Conservation (phyloP, 345 rosid genomes). For the Atalantia buxifolia region DNA sequence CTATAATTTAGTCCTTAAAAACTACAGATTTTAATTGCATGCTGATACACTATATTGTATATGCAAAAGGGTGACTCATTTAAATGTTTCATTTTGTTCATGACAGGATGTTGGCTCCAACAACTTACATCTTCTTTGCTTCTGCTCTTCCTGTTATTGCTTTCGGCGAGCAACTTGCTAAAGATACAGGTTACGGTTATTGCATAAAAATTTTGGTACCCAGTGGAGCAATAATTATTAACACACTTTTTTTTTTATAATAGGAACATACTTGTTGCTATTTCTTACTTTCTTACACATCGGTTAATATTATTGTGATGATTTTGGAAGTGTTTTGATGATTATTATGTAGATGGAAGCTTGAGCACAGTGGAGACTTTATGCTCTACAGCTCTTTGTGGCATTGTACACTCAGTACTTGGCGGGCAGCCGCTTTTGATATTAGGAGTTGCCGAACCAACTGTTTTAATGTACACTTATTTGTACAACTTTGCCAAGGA, state of each 20-base stretch:
- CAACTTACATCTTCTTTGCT: constrained; percentile 76
- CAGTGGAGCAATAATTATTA: too few species aligned
- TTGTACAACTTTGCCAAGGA: constrained; percentile 68
- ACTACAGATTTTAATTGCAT: not conserved
- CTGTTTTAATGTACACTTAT: constrained; percentile 74
- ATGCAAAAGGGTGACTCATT: not conserved
- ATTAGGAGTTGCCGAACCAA: constrained; percentile 88
- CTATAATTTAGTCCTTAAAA: not conserved
- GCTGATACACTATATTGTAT: not conserved
- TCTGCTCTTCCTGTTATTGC: constrained; percentile 87
- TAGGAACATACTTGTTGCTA: too few species aligned
- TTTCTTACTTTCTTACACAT: too few species aligned
- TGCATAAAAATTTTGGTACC: not conserved
- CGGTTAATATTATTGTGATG: not conserved
- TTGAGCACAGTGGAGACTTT: constrained; percentile 73
- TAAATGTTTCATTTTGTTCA: not conserved
- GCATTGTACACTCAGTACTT: constrained; percentile 68
- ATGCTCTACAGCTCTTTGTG: constrained; percentile 73
- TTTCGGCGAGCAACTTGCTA: constrained; percentile 77
- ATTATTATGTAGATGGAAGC: constrained; percentile 48
- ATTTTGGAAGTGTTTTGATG: not conserved
- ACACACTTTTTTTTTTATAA: too few species aligned
- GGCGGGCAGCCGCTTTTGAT: constrained; percentile 88
- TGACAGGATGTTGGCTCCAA: constrained; percentile 72
- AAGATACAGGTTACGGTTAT: constrained; percentile 52